phyloP scores from a whole-genome alignment of 768 basidiomycete genomes.

The Cytidiella melzeri region DNA sequence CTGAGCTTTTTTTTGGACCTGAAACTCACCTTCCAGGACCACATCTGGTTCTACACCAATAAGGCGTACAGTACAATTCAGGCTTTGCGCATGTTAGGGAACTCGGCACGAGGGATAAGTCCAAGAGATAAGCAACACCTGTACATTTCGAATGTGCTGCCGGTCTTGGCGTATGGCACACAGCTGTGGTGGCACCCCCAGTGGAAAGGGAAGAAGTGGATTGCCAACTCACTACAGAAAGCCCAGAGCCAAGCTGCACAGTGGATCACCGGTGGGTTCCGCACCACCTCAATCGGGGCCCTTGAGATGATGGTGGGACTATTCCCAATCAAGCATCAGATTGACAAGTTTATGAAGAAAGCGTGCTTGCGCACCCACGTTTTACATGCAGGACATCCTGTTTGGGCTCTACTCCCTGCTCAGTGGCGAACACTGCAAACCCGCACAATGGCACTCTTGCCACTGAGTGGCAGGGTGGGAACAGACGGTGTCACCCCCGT shows the following conservation, averaged over 20 bases:
- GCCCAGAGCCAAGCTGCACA: constrained; percentile 14
- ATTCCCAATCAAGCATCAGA: not conserved
- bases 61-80: constrained; percentile 12
- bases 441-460: not conserved
- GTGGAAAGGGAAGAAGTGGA: constrained; percentile 9
- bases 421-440: not conserved
- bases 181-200: constrained; percentile 16
- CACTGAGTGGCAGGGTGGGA: not conserved
- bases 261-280: constrained; percentile 18
- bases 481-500: constrained; percentile 1
- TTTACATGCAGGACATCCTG: constrained; percentile 3
- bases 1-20: no score
- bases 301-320: no score
- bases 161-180: constrained; percentile 16
- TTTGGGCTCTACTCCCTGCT: not conserved
- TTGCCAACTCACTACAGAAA: no score
- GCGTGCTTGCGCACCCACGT: no score
- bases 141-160: constrained; percentile 15
- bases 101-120: constrained; percentile 14
- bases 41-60: no score
- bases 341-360: no score
- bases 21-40: constrained; percentile 9
- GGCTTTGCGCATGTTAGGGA: constrained; percentile 14
- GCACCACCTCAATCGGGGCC: constrained; percentile 14
- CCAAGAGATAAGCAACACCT: constrained; percentile 11